Base-by-base conservation (phyloP, 164 flowering plant genomes). In the Pachysandra terminalis region DNA sequence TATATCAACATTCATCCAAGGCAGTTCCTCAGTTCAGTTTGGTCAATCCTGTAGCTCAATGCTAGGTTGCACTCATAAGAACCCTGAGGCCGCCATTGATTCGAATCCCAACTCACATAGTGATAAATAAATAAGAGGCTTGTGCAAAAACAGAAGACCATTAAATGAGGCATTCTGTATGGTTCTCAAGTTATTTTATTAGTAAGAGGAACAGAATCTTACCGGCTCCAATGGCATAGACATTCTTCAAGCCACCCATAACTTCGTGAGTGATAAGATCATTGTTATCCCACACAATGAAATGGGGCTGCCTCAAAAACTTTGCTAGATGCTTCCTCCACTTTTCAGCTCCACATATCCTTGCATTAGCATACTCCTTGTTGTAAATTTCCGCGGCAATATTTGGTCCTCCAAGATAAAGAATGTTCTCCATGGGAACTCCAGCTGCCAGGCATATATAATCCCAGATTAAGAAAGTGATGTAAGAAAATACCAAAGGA, bases 381-480 rank as follows among this genome's bases (percentile, higher is more conserved):
- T 90, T 84, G 83, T 90, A 92, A 52, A 92, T 90, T 75, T 92
- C 97, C 23, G 96, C 86, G 63, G 96, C 97, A 73, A 90, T 92
- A 76, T 92, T 92, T 19, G 97, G 97, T 63, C 97, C 97, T 64
- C 97, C 97, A 40, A 92, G 94, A 74, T 93, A 93, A 28, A 93
- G 87, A 69, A 93, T 88, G 73, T 89, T 93, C 73, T 93, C 97
- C 75, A 84, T 72, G 0, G 97, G 86, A 65, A 88, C 78, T 63
- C 92, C 86, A 74, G 96, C 97, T 93, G 92, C 78, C 70, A 78
- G 23, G 17, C 23, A 74, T 19, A 48, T 23, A 48, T 8, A 45
- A 12, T 63, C 57, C 37, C 5, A 52, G 14, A 10, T 55, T 68
- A 37, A 68, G 61, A 60, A 28, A 19, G 49, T 51, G 19, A n/a